Evolutionary conservation across 169 alveolate species (phyloP), one percentile per base, ranked within the genome.

Genomic region (Toxoplasma gondii): DNA sequence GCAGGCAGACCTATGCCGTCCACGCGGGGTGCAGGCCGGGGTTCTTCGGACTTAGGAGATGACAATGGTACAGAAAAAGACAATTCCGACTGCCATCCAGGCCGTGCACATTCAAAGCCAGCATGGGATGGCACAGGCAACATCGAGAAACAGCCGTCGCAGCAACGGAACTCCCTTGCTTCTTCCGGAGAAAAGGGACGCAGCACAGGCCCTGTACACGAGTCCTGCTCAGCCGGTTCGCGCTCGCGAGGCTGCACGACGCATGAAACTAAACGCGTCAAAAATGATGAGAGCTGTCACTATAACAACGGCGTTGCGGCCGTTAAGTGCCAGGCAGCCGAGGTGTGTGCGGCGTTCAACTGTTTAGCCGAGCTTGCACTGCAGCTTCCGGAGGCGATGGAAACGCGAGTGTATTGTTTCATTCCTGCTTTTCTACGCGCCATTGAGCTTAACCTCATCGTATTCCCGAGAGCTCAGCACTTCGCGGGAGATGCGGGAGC

Each of bases 311-410:
- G 74, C 74, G 74, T 64, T 16, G 74, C 74, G 74, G 74, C 49
- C 86, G 22, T 78, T 1, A 78, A 4, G 31, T 38, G 44, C 49
- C 86, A 78, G 43, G 86, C 86, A 36, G 45, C 86, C 39, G 86
- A 78, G 86, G 86, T 45, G 49, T 78, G 86, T 38, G 86, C 86
- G 22, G 86, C 86, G 44, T 78, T 78, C 44, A 78, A 78, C 39
- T 78, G 86, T 38, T 2, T 78, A 16, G 45, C 49, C 45, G 45
- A n/a, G 29, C 86, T 78, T 1, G 86, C 49, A 10, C 39, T 78
- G 86, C 86, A 29, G 44, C 45, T 78, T 38, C 45, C 86, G 49
- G 86, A 78, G 16, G 43, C 86, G 12, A 78, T 78, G 86, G 86
- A 78, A n/a, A n/a, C 39, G 2, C 43, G 19, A 0, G 86, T 78